phyloP scores from a whole-genome alignment of 1,284 basidiomycete species.

The Melampsora americana region DNA sequence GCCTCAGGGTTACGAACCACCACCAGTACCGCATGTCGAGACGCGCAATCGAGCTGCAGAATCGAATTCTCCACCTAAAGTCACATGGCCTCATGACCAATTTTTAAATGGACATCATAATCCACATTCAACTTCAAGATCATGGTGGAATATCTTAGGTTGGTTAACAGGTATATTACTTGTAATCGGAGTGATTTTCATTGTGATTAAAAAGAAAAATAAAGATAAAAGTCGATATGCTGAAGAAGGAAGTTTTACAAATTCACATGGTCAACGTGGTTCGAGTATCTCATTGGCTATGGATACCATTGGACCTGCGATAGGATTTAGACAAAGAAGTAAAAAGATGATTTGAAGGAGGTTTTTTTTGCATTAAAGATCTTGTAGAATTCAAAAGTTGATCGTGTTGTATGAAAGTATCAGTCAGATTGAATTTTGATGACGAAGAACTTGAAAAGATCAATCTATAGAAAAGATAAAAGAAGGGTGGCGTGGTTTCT shows the following conservation, averaged over 20 bases:
- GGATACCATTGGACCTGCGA: conserved; percentile 19
- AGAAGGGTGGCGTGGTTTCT: too few species aligned
- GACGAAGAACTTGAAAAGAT: too few species aligned
- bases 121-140: neutral
- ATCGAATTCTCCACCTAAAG: neutral
- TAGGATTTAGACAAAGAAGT: conserved; percentile 36
- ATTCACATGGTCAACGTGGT: conserved; percentile 1
- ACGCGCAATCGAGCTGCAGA: conserved; percentile 6
- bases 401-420: too few species aligned
- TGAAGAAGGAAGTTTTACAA: conserved; percentile 40
- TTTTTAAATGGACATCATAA: too few species aligned
- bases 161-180: neutral
- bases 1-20: neutral
- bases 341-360: conserved; percentile 41
- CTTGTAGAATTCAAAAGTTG: too few species aligned
- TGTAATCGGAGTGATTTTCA: neutral
- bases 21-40: conserved; percentile 1
- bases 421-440: too few species aligned
- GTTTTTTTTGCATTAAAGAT: too few species aligned
- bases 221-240: conserved; percentile 19
- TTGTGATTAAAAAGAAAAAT: conserved; percentile 9
- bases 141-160: conserved; percentile 6
- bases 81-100: neutral
- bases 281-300: conserved; percentile 20
- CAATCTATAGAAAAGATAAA: too few species aligned